A percentile compares a stretch with the other conserved stretches of the same genome.
These are phyloP conservation scores for Aspergillus persii DNA, from an alignment of 2,329 filamentous ascomycete species.

Conservation along the genomic window DNA sequence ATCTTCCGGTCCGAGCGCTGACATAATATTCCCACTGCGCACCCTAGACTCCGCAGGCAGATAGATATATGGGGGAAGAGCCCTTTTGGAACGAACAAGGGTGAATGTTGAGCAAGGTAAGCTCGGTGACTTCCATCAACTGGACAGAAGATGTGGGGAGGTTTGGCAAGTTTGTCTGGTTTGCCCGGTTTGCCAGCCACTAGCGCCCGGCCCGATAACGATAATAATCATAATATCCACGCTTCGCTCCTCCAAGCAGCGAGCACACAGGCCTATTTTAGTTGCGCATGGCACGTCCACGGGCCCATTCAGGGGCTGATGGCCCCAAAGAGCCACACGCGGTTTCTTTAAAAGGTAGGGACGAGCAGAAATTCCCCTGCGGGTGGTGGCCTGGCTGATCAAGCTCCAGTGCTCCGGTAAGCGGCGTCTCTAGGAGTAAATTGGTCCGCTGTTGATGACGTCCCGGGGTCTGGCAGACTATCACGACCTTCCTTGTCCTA, in stretches of 20 bases:
- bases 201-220: conserved; percentile 11
- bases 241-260: not conserved
- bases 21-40: not conserved
- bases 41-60: not conserved
- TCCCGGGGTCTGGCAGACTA: conserved; percentile 55
- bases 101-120: too few species aligned
- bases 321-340: conserved; percentile 70
- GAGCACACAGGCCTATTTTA: not conserved
- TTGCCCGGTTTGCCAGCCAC: conserved; percentile 22
- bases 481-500: conserved; percentile 62
- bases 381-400: conserved; percentile 19
- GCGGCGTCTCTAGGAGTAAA: conserved; percentile 7
- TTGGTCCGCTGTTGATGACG: not conserved
- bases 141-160: conserved; percentile 11
- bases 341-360: conserved; percentile 68
- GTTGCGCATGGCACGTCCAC: conserved; percentile 40
- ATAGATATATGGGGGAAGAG: too few species aligned
- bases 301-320: conserved; percentile 43
- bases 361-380: conserved; percentile 4
- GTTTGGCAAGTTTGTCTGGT: conserved; percentile 27
- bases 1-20: not conserved
- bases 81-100: too few species aligned
- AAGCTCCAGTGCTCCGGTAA: conserved; percentile 39
- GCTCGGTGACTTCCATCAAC: too few species aligned
- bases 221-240: not conserved